phyloP scores from a whole-genome alignment of 129 eudicot species.

The Heracleum sosnowskyi region DNA sequence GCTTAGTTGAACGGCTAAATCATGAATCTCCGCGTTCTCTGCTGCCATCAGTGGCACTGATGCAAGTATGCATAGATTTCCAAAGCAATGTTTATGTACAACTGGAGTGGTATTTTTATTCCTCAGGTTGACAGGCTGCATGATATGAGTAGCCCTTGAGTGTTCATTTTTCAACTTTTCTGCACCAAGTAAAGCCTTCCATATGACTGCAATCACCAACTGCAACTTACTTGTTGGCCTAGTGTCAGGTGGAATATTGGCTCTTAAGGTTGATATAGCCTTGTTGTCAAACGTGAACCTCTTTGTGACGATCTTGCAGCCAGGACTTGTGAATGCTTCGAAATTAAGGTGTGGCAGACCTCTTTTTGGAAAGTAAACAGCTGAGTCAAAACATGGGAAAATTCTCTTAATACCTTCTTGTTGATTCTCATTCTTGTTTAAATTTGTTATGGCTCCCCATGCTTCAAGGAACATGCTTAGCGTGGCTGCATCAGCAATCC shows the following conservation, averaged over 20 bases:
- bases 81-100: not conserved
- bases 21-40: not conserved
- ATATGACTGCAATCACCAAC: slow-evolving; percentile 10
- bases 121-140: slow-evolving; percentile 12
- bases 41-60: not conserved
- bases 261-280: slow-evolving; percentile 1
- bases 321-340: not conserved
- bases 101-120: not conserved
- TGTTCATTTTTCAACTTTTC: not conserved
- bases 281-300: not conserved
- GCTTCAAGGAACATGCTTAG: slow-evolving; percentile 17
- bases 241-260: not conserved
- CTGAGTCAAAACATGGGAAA: not conserved
- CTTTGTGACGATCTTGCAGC: not conserved
- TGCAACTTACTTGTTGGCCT: not conserved
- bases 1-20: not conserved
- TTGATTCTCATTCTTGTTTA: not conserved
- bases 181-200: slow-evolving; percentile 4
- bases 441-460: slow-evolving; percentile 27
- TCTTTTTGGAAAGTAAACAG: not conserved
- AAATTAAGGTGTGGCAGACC: not conserved
- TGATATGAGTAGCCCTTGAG: not conserved
- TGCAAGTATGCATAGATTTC: not conserved
- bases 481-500: slow-evolving; percentile 27
- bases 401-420: not conserved